Evolutionary conservation across 83 land plant species (phyloP).

Genomic region (Larix sibirica): DNA sequence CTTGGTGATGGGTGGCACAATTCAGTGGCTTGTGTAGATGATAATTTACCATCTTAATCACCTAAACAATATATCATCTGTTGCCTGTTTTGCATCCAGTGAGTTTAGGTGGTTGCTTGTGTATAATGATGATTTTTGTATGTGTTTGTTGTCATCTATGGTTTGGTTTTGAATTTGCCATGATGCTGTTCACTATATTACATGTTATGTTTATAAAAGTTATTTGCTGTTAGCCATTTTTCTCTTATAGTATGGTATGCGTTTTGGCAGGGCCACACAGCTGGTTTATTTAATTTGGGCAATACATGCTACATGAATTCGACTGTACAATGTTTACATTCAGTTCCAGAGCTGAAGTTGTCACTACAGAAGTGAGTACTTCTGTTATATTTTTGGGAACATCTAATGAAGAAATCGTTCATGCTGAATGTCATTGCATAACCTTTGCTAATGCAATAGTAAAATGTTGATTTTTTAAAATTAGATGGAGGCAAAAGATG

Average conservation of each 20-base stretch:
- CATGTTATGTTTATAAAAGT: no score
- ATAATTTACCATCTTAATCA: no score
- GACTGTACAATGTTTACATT: slow-evolving; percentile 91
- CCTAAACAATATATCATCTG: not conserved
- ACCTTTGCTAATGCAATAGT: not conserved
- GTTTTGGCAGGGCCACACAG: slow-evolving; percentile 76
- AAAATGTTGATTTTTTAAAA: not conserved
- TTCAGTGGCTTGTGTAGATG: no score
- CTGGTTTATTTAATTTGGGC: slow-evolving; percentile 89
- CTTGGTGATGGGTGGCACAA: no score
- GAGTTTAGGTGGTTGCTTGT: not conserved
- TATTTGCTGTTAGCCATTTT: not conserved
- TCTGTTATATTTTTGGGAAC: slow-evolving; percentile 5
- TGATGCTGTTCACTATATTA: no score
- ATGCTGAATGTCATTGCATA: not conserved
- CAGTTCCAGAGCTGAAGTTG: slow-evolving; percentile 92
- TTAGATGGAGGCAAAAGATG: not conserved
- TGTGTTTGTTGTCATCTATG: not conserved
- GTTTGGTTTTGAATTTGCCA: not conserved
- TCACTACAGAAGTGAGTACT: slow-evolving; percentile 60
- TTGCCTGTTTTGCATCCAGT: not conserved
- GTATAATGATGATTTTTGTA: not conserved
- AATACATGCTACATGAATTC: slow-evolving; percentile 99
- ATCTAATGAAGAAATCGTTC: not conserved
- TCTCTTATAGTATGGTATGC: not conserved